Evolutionary conservation across 805 yeast species (phyloP).

Genomic region (Candida nonsorbophila): DNA sequence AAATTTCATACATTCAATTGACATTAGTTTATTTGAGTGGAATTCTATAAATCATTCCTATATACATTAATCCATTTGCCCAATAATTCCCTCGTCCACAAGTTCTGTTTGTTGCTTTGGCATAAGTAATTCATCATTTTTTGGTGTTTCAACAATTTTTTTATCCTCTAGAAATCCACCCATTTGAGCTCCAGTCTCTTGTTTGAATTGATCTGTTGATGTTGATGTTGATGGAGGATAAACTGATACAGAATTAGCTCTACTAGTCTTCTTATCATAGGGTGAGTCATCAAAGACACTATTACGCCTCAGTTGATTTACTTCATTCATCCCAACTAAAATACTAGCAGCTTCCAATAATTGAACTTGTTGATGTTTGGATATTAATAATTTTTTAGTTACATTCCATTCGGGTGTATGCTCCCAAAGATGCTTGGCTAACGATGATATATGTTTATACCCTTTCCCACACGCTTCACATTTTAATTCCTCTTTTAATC

Average conservation of each 20-base stretch:
- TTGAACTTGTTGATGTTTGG: conserved; percentile 88
- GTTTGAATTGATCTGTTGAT: no score
- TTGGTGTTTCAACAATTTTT: neutral
- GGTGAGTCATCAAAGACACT: conserved; percentile 8
- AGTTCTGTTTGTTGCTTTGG: conserved; percentile 1
- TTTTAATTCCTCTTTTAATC: conserved; percentile 76
- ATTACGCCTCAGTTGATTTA: conserved; percentile 5
- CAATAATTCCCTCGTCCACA: conserved; percentile 28
- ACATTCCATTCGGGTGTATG: conserved; percentile 93
- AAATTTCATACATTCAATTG: neutral
- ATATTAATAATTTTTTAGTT: conserved; percentile 72
- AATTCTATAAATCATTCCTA: no score
- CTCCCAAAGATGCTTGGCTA: conserved; percentile 88
- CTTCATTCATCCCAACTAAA: conserved; percentile 55
- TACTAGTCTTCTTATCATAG: conserved; percentile 7
- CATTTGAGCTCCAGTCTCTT: conserved; percentile 2
- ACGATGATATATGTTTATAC: conserved; percentile 80
- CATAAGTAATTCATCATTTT: conserved; percentile 1
- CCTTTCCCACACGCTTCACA: conserved; percentile 93
- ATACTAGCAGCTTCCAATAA: conserved; percentile 74
- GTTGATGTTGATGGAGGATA: conserved; percentile 35
- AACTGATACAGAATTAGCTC: conserved; percentile 41
- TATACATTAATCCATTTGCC: conserved; percentile 24
- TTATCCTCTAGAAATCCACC: conserved; percentile 29
- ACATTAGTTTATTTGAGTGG: no score